Base-by-base conservation (phyloP, 352 stramenopile genomes). In the Phytopythium vexans region DNA sequence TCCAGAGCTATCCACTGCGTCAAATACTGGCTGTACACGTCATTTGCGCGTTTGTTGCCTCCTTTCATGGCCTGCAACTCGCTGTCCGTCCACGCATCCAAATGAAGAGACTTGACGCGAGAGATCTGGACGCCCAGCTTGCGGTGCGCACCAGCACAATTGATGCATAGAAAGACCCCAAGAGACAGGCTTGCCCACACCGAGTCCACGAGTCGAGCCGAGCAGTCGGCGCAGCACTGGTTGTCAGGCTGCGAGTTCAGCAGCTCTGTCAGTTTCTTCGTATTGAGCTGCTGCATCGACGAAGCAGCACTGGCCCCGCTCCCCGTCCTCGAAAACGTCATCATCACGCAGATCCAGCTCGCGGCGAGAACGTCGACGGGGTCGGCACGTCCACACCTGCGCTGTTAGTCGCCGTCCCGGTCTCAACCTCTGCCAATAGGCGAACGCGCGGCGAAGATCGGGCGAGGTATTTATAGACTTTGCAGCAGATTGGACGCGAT, bases 81-180 rank as follows among this genome's bases (percentile, higher is more conserved):
- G 4, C 92, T 77, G 15, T 91, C 77, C 4, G 58, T 74, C 84
- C 82, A 94, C 21, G 72, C 64, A 58, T 94, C 82, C 49, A 94
- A 61, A 50, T 92, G 75, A 27, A 93, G 63, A 10, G 78, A 94
- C 49, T 94, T 93, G 44, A 94, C 60, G 15, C 81, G 74, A 2
- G 92, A 98, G 15, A 98, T 74, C 68, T 99, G 94, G 21, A 98
- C 92, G 35, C 96, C 96, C 27, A 99, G 80, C 51, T 88, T 97
- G 43, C 96, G 85, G 60, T 99, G 95, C 7, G 96, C 89, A 11
- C 94, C 95, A 40, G 88, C 93, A 58, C 96, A 99, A 63, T 98
- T 74, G 66, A 98, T 97, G 57, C 96, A 99, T 35, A 99, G 62
- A 48, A 98, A 86, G 6, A 96, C 82, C 4, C 96, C 94, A 16